phyloP scores from a whole-genome alignment of 2,329 filamentous ascomycete genomes.

The Ophiostoma fasciatum region DNA sequence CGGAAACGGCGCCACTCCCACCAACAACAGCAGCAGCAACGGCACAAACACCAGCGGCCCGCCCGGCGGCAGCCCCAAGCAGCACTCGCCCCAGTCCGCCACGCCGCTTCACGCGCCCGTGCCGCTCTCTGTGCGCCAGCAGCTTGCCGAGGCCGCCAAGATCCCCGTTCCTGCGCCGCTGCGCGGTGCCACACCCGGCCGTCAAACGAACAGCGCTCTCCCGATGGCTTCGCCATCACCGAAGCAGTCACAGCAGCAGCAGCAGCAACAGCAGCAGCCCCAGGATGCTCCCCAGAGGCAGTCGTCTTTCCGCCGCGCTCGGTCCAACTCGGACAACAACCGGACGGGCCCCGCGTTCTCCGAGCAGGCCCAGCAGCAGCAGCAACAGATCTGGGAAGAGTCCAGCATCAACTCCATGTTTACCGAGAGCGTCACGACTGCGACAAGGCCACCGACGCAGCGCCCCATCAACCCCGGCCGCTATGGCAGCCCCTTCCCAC shows the following conservation, averaged over 20 bases:
- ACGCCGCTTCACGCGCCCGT: constrained; percentile 9
- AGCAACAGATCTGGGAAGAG: constrained; percentile 22
- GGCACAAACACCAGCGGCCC: constrained; percentile 3
- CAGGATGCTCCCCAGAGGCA: neutral
- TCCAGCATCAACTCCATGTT: constrained; percentile 21
- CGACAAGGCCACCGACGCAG: neutral
- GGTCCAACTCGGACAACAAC: constrained; percentile 14
- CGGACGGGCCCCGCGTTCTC: constrained; percentile 9
- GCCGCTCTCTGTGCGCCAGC: constrained; percentile 16
- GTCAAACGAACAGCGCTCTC: constrained; percentile 10
- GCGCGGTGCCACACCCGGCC: constrained; percentile 16
- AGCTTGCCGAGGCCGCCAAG: constrained; percentile 19
- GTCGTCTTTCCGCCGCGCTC: constrained; percentile 6
- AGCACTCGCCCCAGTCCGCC: neutral
- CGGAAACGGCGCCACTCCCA: too few relatives aligned
- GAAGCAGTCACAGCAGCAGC: constrained; percentile 3
- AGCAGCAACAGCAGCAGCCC: neutral
- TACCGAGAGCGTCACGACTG: constrained; percentile 10
- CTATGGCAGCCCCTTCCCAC: constrained; percentile 11
- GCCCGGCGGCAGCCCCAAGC: constrained; percentile 7
- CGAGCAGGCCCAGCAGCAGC: constrained; percentile 6
- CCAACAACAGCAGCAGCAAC: neutral
- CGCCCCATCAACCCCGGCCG: constrained; percentile 1
- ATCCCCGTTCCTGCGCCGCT: constrained; percentile 20
- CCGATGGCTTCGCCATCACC: constrained; percentile 1